Conservation (phyloP, 345 rosid species). For the Acer yangbiense region DNA sequence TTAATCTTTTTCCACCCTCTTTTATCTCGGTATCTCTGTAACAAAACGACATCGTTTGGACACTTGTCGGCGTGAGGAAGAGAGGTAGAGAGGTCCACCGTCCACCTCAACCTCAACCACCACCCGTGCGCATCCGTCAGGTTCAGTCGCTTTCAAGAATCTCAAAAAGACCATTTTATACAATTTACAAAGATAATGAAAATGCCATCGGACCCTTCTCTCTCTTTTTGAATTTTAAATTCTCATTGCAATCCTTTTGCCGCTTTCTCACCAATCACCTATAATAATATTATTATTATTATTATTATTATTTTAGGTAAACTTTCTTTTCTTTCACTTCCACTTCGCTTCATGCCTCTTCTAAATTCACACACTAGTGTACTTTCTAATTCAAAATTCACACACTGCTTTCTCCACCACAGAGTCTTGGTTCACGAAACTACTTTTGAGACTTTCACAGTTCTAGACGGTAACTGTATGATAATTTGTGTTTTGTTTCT, state of each 20-base stretch:
- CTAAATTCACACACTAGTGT: neutral
- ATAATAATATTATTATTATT: too few species aligned
- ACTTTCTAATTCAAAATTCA: too few species aligned
- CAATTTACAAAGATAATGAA: neutral
- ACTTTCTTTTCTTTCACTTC: neutral
- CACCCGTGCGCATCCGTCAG: neutral
- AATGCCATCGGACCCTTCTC: conserved; percentile 27
- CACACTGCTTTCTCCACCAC: too few species aligned
- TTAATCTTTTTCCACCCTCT: neutral
- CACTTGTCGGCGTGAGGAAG: neutral
- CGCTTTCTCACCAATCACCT: neutral
- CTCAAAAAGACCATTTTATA: neutral
- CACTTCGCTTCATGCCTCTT: neutral
- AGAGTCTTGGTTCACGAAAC: neutral
- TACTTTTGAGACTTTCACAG: neutral
- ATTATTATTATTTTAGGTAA: neutral
- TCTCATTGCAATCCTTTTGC: conserved; percentile 4
- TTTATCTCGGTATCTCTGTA: too few species aligned
- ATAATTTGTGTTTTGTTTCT: neutral
- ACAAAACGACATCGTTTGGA: neutral
- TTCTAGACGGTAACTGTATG: neutral
- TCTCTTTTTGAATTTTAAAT: conserved; percentile 20
- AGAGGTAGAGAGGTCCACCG: too few species aligned
- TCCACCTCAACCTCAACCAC: neutral
- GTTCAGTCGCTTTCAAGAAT: conserved; percentile 4